phyloP scores from a whole-genome alignment of 192 early-diverging fungal genomes.

The Coemansia asiatica region DNA sequence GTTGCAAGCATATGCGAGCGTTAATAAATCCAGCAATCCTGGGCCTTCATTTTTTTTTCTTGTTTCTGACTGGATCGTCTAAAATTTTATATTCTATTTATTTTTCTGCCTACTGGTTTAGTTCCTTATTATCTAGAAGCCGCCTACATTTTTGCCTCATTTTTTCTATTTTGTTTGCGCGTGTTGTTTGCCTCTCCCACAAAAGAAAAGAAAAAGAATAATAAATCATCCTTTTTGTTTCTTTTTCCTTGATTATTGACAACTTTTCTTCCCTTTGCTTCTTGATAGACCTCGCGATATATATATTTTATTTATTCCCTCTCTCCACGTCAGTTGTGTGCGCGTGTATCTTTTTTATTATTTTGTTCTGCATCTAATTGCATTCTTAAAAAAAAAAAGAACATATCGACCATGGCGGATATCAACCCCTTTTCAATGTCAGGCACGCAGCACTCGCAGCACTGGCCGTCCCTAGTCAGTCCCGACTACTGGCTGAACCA shows the following conservation, averaged over 20 bases:
- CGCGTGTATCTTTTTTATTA: conserved; percentile 1
- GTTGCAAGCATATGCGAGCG: neutral
- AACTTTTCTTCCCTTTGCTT: neutral
- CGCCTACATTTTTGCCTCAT: neutral
- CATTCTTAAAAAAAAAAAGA: conserved; percentile 1
- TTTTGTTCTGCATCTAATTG: conserved; percentile 7
- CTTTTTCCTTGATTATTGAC: too few species aligned
- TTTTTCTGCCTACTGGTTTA: neutral
- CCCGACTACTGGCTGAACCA: conserved; percentile 59
- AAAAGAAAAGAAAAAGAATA: too few species aligned
- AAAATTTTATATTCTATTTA: neutral
- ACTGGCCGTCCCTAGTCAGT: conserved; percentile 57
- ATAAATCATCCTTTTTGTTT: too few species aligned
- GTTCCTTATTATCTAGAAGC: neutral
- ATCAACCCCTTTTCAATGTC: conserved; percentile 53
- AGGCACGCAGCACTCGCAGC: conserved; percentile 53
- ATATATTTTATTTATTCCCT: neutral
- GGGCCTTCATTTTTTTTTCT: conserved; percentile 1
- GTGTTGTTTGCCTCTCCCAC: too few species aligned
- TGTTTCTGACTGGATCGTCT: conserved; percentile 3
- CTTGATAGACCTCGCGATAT: neutral
- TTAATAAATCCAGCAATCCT: conserved; percentile 1
- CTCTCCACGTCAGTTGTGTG: conserved; percentile 4
- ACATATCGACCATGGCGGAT: conserved; percentile 27
- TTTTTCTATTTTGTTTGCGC: neutral